A percentile compares a stretch with the other conserved stretches of the same genome.
Evolutionary conservation across 192 early-diverging fungal genomes (phyloP).

Genomic region (Paraglomus brasilianum): DNA sequence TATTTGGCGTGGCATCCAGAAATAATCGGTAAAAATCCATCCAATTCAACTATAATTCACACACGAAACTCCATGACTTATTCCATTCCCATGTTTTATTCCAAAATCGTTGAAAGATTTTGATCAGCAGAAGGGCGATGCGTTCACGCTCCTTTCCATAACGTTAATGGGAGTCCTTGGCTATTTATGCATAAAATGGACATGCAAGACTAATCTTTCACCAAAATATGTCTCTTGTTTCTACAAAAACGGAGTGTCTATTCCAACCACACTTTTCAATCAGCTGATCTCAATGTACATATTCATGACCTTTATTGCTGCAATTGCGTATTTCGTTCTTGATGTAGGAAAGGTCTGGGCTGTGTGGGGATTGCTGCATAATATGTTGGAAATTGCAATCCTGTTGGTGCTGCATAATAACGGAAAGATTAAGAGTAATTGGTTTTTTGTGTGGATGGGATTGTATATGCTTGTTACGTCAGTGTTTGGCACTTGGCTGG

Average conservation of each 20-base stretch:
- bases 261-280: slow-evolving; percentile 34
- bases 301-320: slow-evolving; percentile 33
- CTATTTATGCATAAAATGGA: slow-evolving; percentile 1
- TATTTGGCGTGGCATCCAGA: slow-evolving; percentile 17
- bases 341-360: slow-evolving; percentile 47
- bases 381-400: slow-evolving; percentile 43
- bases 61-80: background rate
- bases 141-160: slow-evolving; percentile 1
- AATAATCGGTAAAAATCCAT: background rate
- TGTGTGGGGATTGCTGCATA: slow-evolving; percentile 35
- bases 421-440: slow-evolving; percentile 35
- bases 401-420: slow-evolving; percentile 40
- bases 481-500: slow-evolving; percentile 34
- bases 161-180: background rate
- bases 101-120: slow-evolving; percentile 19
- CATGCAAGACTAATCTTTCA: background rate
- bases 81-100: background rate
- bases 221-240: slow-evolving; percentile 12
- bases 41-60: background rate
- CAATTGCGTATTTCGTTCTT: slow-evolving; percentile 34
- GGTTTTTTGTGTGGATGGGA: slow-evolving; percentile 39
- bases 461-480: slow-evolving; percentile 30
- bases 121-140: slow-evolving; percentile 8
- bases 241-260: background rate
- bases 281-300: slow-evolving; percentile 37